Conservation (phyloP, 306 rosid species). For the Prinsepia uniflora region DNA sequence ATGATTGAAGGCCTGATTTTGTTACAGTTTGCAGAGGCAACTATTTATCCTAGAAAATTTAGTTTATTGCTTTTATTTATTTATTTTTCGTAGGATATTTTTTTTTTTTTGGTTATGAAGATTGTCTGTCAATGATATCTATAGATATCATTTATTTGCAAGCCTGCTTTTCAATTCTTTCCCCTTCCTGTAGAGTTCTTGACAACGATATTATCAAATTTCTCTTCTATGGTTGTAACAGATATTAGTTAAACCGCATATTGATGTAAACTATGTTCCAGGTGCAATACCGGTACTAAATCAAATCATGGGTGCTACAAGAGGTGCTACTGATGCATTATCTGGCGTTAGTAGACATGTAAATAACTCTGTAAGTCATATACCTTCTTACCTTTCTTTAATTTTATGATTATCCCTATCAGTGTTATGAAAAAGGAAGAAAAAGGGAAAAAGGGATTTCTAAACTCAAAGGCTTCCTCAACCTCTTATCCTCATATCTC, state of each 20-base stretch:
- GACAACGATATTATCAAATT: neutral
- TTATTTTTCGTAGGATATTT: neutral
- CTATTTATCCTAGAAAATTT: neutral
- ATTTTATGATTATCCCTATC: no score
- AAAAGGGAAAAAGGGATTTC: neutral
- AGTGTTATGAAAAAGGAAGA: no score
- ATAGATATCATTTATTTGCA: neutral
- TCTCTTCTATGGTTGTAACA: constrained; percentile 1
- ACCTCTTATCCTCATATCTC: constrained; percentile 8
- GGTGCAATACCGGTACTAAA: constrained; percentile 80
- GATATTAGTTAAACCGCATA: constrained; percentile 5
- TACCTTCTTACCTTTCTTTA: constrained; percentile 1
- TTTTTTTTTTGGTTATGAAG: neutral
- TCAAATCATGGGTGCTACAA: constrained; percentile 92
- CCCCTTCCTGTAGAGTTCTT: neutral
- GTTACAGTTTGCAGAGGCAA: neutral
- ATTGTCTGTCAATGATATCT: neutral
- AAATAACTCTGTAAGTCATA: constrained; percentile 59
- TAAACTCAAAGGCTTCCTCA: neutral
- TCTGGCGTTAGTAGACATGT: constrained; percentile 86
- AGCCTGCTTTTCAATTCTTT: neutral
- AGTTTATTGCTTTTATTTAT: neutral
- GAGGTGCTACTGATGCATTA: constrained; percentile 92
- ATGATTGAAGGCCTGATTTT: neutral
- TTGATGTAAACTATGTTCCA: constrained; percentile 30